Base-by-base conservation (phyloP, 345 rosid species). In the Syzygium jambos region DNA sequence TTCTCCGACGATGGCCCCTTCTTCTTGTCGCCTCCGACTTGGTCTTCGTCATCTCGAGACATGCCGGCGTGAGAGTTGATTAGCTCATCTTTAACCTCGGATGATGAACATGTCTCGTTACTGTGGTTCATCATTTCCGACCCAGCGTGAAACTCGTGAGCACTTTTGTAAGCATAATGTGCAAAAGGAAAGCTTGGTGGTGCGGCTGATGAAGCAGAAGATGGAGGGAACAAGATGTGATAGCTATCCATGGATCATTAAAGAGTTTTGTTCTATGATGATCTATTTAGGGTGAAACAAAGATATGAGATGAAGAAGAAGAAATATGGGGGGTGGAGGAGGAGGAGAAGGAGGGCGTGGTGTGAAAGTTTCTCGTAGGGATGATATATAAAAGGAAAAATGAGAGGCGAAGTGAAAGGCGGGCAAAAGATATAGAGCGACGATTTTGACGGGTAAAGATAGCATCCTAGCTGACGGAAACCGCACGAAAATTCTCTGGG, bases 1-100 rank as follows among this genome's bases (percentile, higher is more conserved):
- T 86, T 61, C 52, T 54, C 63, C 88, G 54, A 25, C 54, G 85
- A 41, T 15, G 82, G 82, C 13, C 89, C 89, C 91, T 88, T 91
- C 86, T 89, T 87, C 25, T 84, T 89, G 82, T 88, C 90, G 85
- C 86, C 87, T 52, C 30, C 53, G 22, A 4, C 53, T 16, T 51
- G 57, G 51, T 85, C 49, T 46, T 56, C 77, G 9, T 56, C 52
- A 17, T 57, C 61, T 21, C 14, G 49, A 14, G 27, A 38, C 49
- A 56, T 12, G 29, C 73, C 73, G 78, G 49, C 10, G 51, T 34
- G 65, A 57, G 41, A 21, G 15, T 73, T 38, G 49, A 73, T 38
- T 13, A 19, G 82, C 82, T 46, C 55, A 51, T n/a, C 85, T 52
- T 49, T 83, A 49, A 83, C 52, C 85, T 52, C 34, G 21, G 38